Evolutionary conservation across 768 basidiomycete genomes (phyloP), one percentile per base, ranked within the genome.

Genomic region (Rhodocollybia butyracea): DNA sequence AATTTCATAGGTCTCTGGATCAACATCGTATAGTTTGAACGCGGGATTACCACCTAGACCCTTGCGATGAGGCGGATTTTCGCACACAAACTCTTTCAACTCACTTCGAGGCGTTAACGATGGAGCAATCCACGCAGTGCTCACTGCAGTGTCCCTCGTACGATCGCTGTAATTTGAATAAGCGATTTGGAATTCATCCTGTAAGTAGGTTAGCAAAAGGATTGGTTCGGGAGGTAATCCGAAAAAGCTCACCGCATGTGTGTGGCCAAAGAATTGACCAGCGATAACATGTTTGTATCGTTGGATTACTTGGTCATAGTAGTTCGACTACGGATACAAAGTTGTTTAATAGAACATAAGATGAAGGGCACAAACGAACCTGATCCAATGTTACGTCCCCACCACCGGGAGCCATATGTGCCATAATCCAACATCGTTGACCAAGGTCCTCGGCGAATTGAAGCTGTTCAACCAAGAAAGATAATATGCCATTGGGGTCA

Each of bases 1-100:
- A 46, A 87, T 66, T 60, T 85, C 85, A 59, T 79, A 85, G 7
- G 83, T 84, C 56, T 83, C 83, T 2, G 83, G 82, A 61, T 87
- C 85, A 26, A 87, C 70, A 50, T 85, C 84, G 63, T 85, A 85
- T 0, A 84, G 66, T 50, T 80, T 79, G 70, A 79, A 85, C 12
- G 76, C 77, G 2, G 77, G 82, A 60, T 82, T 83, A 31, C 75
- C 80, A 55, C 71, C 82, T 84, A 53, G 7, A 8, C 19, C 29
- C 27, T 13, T 12, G 46, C 22, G 15, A 47, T 55, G 10, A 30
- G 12, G 21, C 10, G 13, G 32, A 51, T 19, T 19, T 5, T 19
- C 4, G 10, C 34, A 15, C 46, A 15, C 29, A 51, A 27, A 27
- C 21, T 13, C 7, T 8, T 8, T 26, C 13, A 21, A 66, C 75